Conservation (phyloP, 2,329 filamentous ascomycete species). For the Alternaria consortialis region DNA sequence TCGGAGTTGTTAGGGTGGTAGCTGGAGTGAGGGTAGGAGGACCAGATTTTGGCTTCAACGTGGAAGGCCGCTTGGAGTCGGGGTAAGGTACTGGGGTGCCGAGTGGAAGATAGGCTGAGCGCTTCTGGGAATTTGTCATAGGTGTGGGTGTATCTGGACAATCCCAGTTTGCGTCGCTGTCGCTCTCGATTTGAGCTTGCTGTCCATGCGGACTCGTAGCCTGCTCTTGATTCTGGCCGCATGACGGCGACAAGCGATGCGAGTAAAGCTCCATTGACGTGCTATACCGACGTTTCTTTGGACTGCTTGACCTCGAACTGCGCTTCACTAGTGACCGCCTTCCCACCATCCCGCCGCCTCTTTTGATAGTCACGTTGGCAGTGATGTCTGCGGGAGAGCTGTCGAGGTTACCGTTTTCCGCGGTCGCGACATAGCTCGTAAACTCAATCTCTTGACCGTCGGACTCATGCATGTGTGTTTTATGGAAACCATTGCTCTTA, state of each 20-base stretch:
- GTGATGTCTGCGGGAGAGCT: not conserved
- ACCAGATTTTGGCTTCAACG: not conserved
- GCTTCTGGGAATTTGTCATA: slow-evolving; percentile 26
- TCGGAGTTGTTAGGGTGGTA: slow-evolving; percentile 1
- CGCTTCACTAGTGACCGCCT: slow-evolving; percentile 15
- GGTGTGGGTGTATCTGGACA: slow-evolving; percentile 35
- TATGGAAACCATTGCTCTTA: not conserved
- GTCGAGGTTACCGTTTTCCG: not conserved
- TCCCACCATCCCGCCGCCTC: slow-evolving; percentile 1
- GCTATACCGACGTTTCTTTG: slow-evolving; percentile 10
- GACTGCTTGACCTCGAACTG: not conserved
- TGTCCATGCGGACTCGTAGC: not conserved
- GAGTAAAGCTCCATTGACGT: not conserved
- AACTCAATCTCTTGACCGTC: not conserved
- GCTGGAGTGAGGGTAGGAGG: not conserved
- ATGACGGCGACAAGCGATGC: not conserved
- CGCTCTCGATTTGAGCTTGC: not conserved
- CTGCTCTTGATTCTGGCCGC: not conserved
- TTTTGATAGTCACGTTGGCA: slow-evolving; percentile 7
- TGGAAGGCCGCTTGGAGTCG: not conserved
- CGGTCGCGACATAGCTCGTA: not conserved
- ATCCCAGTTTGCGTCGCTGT: not conserved
- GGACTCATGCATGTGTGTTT: not conserved
- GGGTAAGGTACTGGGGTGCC: not conserved
- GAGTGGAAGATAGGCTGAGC: slow-evolving; percentile 25